phyloP scores from a whole-genome alignment of 1,284 basidiomycete species.

The Macrocybe sp. region DNA sequence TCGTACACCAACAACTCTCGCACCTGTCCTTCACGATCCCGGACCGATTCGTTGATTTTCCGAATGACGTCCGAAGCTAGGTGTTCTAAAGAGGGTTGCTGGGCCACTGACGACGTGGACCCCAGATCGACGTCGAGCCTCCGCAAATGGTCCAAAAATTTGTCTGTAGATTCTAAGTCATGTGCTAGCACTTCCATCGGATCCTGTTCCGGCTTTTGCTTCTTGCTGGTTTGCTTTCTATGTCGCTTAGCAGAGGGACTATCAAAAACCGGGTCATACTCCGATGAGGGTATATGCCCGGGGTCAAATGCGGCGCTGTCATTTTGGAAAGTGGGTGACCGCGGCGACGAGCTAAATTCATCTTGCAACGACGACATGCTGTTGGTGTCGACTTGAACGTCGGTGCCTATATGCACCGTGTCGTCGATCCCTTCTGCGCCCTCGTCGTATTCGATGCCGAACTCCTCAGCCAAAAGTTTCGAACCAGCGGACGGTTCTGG shows the following conservation, averaged over 20 bases:
- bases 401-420: constrained; percentile 22
- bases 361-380: constrained; percentile 31
- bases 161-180: constrained; percentile 71
- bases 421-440: constrained; percentile 77
- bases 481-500: constrained; percentile 74
- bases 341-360: constrained; percentile 19
- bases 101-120: constrained; percentile 22
- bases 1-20: constrained; percentile 72
- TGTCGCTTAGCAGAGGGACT: constrained; percentile 22
- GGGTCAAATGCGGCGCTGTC: constrained; percentile 7
- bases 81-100: constrained; percentile 57
- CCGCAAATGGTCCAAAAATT: constrained; percentile 67
- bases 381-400: constrained; percentile 22
- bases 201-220: constrained; percentile 47
- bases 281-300: constrained; percentile 14
- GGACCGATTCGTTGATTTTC: constrained; percentile 65
- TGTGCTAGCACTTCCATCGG: constrained; percentile 66
- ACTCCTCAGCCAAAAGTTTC: constrained; percentile 74
- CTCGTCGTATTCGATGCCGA: constrained; percentile 82
- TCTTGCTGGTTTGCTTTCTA: constrained; percentile 14
- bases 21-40: constrained; percentile 73
- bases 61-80: constrained; percentile 74
- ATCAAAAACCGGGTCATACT: constrained; percentile 42
- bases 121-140: constrained; percentile 55
- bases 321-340: constrained; percentile 9